Evolutionary conservation across 2,329 filamentous ascomycete genomes (phyloP).

Genomic region (Torrubiellomyces zombiae): DNA sequence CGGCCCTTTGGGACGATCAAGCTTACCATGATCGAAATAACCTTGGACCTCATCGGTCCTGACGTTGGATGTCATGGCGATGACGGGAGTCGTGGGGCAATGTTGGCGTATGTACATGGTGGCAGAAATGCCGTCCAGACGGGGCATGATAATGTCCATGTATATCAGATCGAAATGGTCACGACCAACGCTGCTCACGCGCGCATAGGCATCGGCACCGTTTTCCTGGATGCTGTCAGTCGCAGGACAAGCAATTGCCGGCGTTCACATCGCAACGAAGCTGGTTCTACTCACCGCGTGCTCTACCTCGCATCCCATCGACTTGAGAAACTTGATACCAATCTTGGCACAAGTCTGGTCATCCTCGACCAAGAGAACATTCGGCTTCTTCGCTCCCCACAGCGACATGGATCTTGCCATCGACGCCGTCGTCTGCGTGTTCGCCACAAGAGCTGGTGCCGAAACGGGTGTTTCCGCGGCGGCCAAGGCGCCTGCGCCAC

Average conservation of each 20-base stretch:
- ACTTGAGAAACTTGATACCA: slow-evolving; percentile 48
- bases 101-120: slow-evolving; percentile 87
- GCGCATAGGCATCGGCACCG: slow-evolving; percentile 80
- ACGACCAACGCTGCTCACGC: slow-evolving; percentile 40
- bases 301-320: slow-evolving; percentile 50
- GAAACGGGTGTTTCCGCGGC: slow-evolving; percentile 17
- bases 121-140: slow-evolving; percentile 85
- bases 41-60: slow-evolving; percentile 90
- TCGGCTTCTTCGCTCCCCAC: slow-evolving; percentile 50
- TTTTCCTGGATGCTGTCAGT: slow-evolving; percentile 30
- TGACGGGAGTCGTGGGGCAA: slow-evolving; percentile 66
- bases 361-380: slow-evolving; percentile 81
- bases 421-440: slow-evolving; percentile 5
- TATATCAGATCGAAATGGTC: slow-evolving; percentile 51
- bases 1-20: not conserved
- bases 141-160: slow-evolving; percentile 96
- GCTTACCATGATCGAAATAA: slow-evolving; percentile 88
- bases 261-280: not conserved
- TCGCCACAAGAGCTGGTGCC: slow-evolving; percentile 7
- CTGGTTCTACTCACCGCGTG: slow-evolving; percentile 42
- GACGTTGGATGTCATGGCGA: slow-evolving; percentile 98
- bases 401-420: slow-evolving; percentile 22
- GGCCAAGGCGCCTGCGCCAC: slow-evolving; percentile 17
- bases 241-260: no score
- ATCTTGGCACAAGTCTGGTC: slow-evolving; percentile 52